phyloP scores from a whole-genome alignment of 2,329 filamentous ascomycete species.

The Fusarium sp. region DNA sequence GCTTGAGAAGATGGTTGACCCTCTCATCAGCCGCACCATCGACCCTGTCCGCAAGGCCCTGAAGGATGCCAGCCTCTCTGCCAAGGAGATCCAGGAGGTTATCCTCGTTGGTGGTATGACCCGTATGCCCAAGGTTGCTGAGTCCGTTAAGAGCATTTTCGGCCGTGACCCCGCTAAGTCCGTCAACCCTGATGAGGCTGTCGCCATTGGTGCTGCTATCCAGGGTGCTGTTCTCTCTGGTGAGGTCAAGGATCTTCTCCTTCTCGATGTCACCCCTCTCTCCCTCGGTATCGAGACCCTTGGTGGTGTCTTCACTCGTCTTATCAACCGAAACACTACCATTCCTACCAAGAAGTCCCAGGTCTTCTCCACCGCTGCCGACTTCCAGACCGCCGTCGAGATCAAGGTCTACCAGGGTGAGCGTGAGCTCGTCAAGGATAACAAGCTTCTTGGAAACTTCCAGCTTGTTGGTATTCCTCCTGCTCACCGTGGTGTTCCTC shows the following conservation, averaged over 20 bases:
- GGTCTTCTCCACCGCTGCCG: constrained; percentile 95
- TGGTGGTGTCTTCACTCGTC: constrained; percentile 95
- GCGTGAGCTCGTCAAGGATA: constrained; percentile 98
- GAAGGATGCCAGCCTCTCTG: constrained; percentile 91
- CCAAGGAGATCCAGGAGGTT: constrained; percentile 96
- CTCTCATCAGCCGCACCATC: constrained; percentile 85
- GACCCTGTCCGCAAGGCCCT: constrained; percentile 96
- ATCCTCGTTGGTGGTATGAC: constrained; percentile 99
- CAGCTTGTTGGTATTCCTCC: constrained; percentile 97
- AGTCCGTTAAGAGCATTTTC: constrained; percentile 97
- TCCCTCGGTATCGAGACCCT: constrained; percentile 99
- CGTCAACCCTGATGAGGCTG: constrained; percentile 98
- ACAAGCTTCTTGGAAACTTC: constrained; percentile 99
- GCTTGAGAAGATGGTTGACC: constrained; percentile 92
- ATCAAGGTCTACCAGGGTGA: constrained; percentile 99
- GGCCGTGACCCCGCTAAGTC: constrained; percentile 97
- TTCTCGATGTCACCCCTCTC: constrained; percentile 94
- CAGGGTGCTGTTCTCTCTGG: constrained; percentile 97
- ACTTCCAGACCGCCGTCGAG: constrained; percentile 98
- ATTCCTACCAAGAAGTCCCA: constrained; percentile 99
- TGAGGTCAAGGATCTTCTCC: constrained; percentile 94
- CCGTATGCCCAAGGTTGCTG: constrained; percentile 97
- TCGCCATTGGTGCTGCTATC: constrained; percentile 96
- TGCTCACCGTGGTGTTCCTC: constrained; percentile 94
- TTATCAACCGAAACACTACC: constrained; percentile 99